Base-by-base conservation (phyloP, 2,329 filamentous ascomycete genomes). In the Clonostachys sp. region DNA sequence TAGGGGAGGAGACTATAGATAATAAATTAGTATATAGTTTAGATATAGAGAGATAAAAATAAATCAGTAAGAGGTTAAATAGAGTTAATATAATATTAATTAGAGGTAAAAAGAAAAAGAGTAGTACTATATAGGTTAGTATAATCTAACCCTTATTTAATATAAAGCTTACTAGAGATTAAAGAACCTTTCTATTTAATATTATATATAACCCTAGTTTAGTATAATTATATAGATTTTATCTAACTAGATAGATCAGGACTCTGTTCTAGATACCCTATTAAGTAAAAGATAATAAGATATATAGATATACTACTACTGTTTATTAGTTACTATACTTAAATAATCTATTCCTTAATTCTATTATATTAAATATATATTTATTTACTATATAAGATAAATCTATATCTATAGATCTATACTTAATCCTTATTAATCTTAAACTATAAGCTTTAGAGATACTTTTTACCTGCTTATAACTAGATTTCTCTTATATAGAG, bases 221-320 rank as follows among this genome's bases (percentile, higher is more conserved):
- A 30, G 39, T 45, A 47, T 36, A 47, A 17, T 24, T 40, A 42
- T 46, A 35, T 48, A 48, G 41, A 34, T 45, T 33, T 40, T 24
- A 36, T 36, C 20, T 43, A 47, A 34, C 18, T 34, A 13, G 16
- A 47, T 34, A 44, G 44, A 41, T 38, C n/a, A n/a, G n/a, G n/a
- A n/a, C n/a, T n/a, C n/a, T n/a, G n/a, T n/a, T n/a, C n/a, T n/a
- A n/a, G n/a, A n/a, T 36, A 36, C n/a, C n/a, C 10, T 10, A 10
- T 36, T 46, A 20, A 36, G 10, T 36, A 36, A 45, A 38, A 38
- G 34, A 17, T 24, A 18, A 39, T 43, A 38, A 33, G 17, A 34
- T 35, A 46, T 43, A 35, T 41, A n/a, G 34, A 14, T 40, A 46
- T 46, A 39, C 46, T 42, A 42, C 38, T 24, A 45, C 12, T 33